Conservation (phyloP, 192 early-diverging fungal genomes). For the Tieghemiomyces parasiticus region DNA sequence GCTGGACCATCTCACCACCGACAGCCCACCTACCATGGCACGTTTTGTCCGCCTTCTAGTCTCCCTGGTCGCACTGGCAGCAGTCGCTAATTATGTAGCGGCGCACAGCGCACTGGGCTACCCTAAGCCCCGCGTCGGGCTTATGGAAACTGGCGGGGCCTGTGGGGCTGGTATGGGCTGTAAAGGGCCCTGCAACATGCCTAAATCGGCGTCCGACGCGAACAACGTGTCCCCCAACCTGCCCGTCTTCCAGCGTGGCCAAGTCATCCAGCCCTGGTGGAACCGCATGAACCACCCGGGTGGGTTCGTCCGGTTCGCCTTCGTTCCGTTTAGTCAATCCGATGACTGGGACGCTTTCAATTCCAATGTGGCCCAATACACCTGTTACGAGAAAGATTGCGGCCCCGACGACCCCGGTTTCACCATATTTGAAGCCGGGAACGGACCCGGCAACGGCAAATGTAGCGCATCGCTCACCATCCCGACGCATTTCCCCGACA, state of each 20-base stretch:
- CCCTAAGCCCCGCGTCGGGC: too few species aligned
- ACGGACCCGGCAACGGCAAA: conserved; percentile 30
- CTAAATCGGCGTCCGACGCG: background rate
- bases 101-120: too few species aligned
- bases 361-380: conserved; percentile 29
- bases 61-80: too few species aligned
- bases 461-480: conserved; percentile 33
- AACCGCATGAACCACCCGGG: conserved; percentile 41
- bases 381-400: conserved; percentile 42
- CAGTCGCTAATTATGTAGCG: too few species aligned
- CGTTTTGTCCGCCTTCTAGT: too few species aligned
- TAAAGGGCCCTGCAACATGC: conserved; percentile 10
- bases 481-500: conserved; percentile 35
- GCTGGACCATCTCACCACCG: too few species aligned
- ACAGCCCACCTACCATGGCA: too few species aligned
- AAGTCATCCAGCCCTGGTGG: conserved; percentile 28
- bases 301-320: conserved; percentile 39
- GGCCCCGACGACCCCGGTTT: conserved; percentile 25
- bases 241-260: background rate
- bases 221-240: background rate
- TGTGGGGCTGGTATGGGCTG: background rate
- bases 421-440: conserved; percentile 26
- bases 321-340: conserved; percentile 40
- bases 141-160: background rate
- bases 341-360: conserved; percentile 39